phyloP scores from a whole-genome alignment of 129 eudicot genomes.

The Flaveria ramosissima region DNA sequence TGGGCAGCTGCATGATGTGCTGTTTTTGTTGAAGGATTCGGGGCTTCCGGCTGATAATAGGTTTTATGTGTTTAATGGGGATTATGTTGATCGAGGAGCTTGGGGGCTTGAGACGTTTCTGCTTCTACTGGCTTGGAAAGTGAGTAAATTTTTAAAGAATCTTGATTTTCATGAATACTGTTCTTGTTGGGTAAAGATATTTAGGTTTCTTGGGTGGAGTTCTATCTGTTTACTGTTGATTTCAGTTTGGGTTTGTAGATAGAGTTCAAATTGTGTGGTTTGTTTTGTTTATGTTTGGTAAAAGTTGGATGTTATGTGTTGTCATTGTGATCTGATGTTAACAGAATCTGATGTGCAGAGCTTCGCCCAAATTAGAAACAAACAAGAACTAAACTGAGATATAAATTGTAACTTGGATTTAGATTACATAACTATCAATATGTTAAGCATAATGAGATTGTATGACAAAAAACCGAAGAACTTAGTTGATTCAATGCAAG shows the following conservation, averaged over 20 bases:
- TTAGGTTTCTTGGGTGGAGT: too few species aligned
- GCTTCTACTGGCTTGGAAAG: conserved; percentile 88
- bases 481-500: conserved; percentile 30
- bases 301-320: conserved; percentile 1
- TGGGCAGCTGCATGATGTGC: conserved; percentile 93
- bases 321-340: background rate
- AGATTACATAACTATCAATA: background rate
- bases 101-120: conserved; percentile 97
- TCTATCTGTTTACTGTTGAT: background rate
- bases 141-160: conserved; percentile 30
- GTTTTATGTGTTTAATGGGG: conserved; percentile 89
- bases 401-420: background rate
- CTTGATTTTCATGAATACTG: background rate
- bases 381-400: background rate
- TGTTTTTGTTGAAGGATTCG: conserved; percentile 62
- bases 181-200: too few species aligned
- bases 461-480: background rate
- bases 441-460: conserved; percentile 3
- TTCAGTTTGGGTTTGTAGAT: conserved; percentile 8
- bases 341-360: background rate
- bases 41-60: conserved; percentile 69
- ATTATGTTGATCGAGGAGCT: conserved; percentile 98
- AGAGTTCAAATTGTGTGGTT: background rate
- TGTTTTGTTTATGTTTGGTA: conserved; percentile 5
- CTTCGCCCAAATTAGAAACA: background rate